Evolutionary conservation across 371 early-diverging fungal species (phyloP).

Genomic region (Aphelidium insulamus): DNA sequence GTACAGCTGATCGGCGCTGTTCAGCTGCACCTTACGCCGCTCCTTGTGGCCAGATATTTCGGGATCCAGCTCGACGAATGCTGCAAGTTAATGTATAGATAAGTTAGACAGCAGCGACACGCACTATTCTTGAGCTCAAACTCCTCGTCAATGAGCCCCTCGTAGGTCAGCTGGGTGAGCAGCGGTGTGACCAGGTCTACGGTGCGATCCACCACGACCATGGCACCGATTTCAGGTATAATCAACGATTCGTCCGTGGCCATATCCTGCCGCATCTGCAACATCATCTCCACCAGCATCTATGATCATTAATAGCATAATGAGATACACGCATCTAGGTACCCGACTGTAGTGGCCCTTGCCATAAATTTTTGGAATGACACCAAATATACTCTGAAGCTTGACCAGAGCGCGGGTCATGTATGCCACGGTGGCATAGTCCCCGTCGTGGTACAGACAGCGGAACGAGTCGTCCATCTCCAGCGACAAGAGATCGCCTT

Average conservation of each 20-base stretch:
- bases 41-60: conserved; percentile 10
- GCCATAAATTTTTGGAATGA: conserved; percentile 67
- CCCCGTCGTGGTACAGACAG: conserved; percentile 66
- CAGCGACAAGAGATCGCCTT: conserved; percentile 70
- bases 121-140: conserved; percentile 40
- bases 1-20: conserved; percentile 50
- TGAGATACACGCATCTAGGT: conserved; percentile 1
- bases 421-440: conserved; percentile 49
- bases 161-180: conserved; percentile 80
- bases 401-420: conserved; percentile 65
- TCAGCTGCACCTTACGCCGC: conserved; percentile 15
- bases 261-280: conserved; percentile 61
- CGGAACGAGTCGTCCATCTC: conserved; percentile 58
- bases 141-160: conserved; percentile 69
- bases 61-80: conserved; percentile 31
- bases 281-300: conserved; percentile 50
- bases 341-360: conserved; percentile 68
- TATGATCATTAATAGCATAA: no score
- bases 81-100: background rate
- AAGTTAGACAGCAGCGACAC: no score
- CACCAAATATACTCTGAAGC: conserved; percentile 58
- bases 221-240: conserved; percentile 47
- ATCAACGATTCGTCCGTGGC: conserved; percentile 24
- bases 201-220: conserved; percentile 69
- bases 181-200: conserved; percentile 76